Evolutionary conservation across 2,329 filamentous ascomycete species (phyloP), one percentile per base, ranked within the genome.

Genomic region (Ascochyta rabiei): DNA sequence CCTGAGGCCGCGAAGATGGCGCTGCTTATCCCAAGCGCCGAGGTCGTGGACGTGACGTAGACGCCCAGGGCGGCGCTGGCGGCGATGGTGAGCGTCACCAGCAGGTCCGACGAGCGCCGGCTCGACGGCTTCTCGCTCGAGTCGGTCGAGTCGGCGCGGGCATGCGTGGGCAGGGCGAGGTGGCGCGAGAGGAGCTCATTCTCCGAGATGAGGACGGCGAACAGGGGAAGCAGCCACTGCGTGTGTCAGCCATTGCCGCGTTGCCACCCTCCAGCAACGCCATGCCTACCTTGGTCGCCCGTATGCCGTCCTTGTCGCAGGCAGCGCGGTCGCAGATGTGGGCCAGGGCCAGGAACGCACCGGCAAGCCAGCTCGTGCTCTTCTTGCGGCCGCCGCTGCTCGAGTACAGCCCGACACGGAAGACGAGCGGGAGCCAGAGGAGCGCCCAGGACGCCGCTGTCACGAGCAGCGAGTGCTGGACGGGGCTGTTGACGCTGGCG

Each of bases 201-300:
- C 23, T 71, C 66, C 16, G 69, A 66, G 44, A 74, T 39, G 24
- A 75, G 52, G 44, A 66, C 68, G 9, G 69, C 63, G 24, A 75
- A 59, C 23, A 71, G 57, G 3, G 75, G 74, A 13, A 77, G 62
- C 2, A 76, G 53, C 28, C 69, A 68, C 75, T 76, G 43, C n/a
- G 50, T 48, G 63, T 23, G 38, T 35, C 37, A 21, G 31, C 7
- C n/a, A 23, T 2, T 2, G 4, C 5, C 3, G 19, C n/a, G 23
- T 2, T 2, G 4, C 5, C 3, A 24, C 1, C 6, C 16, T 23
- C 18, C 26, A 38, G 6, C n/a, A 9, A 24, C 40, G 39, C 31
- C 24, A n/a, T 38, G 19, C 12, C 38, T 63, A 80, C 79, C 76
- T 81, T 79, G 19, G 75, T 75, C 69, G 76, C 75, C 73, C 77